Evolutionary conservation across 2,329 filamentous ascomycete genomes (phyloP).

Genomic region (Aureobasidium melanogenum): DNA sequence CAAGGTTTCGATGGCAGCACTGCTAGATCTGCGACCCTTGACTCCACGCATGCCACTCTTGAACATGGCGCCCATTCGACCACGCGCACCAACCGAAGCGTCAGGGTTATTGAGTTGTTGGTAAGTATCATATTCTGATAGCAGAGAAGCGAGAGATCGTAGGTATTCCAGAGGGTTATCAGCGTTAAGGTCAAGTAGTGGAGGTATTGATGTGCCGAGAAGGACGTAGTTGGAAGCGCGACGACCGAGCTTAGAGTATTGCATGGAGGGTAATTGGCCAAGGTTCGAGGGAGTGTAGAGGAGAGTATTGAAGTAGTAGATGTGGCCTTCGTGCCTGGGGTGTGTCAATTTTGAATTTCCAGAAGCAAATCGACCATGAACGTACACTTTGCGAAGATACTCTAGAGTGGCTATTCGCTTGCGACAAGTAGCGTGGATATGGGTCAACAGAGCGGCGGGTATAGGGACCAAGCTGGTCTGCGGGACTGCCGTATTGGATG

Average conservation of each 20-base stretch:
- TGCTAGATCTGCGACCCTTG: slow-evolving; percentile 43
- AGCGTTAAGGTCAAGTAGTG: slow-evolving; percentile 79
- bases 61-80: slow-evolving; percentile 55
- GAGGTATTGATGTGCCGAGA: slow-evolving; percentile 82
- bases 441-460: slow-evolving; percentile 52
- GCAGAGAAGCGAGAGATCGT: slow-evolving; percentile 71
- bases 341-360: neutral
- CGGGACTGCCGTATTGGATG: neutral
- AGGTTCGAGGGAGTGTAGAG: slow-evolving; percentile 81
- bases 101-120: slow-evolving; percentile 69
- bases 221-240: slow-evolving; percentile 91
- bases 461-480: slow-evolving; percentile 36
- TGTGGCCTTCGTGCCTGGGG: slow-evolving; percentile 77
- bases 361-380: slow-evolving; percentile 17
- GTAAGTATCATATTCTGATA: slow-evolving; percentile 89
- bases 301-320: slow-evolving; percentile 98
- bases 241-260: slow-evolving; percentile 71
- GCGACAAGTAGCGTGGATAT: slow-evolving; percentile 74
- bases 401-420: slow-evolving; percentile 93
- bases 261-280: slow-evolving; percentile 74
- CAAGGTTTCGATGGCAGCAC: slow-evolving; percentile 52
- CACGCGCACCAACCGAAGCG: slow-evolving; percentile 62
- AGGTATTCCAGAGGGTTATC: slow-evolving; percentile 76
- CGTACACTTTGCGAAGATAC: slow-evolving; percentile 85
- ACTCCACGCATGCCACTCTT: slow-evolving; percentile 34